Evolutionary conservation across 2,329 filamentous ascomycete genomes (phyloP), one percentile per base, ranked within the genome.

Genomic region (Botrytis galanthina): DNA sequence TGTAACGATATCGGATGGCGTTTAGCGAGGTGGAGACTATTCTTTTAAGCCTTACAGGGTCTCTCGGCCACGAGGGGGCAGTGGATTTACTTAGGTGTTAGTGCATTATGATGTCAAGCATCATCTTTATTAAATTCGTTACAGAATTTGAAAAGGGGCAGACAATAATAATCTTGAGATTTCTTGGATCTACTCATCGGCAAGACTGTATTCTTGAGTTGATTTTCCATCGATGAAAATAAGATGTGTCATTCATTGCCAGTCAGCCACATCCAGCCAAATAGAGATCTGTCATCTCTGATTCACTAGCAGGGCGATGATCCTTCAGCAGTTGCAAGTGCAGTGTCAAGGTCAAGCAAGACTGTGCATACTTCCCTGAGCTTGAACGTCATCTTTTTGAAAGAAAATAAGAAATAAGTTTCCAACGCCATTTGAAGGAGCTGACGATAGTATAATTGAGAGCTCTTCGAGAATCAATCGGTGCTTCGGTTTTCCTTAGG

Each of bases 251-350:
- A 32, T 16, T 16, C 5, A 39, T 26, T n/a, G 29, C 54, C 46
- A 67, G 64, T 35, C 32, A 54, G 46, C 26, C 22, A 67, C 14
- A 29, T 16, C 4, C 14, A 68, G 37, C 64, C 8, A n/a, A 42
- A 57, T 54, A 57, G 64, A 68, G 64, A 68, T 68, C 48, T 68
- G 64, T 68, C 64, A 68, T 68, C 46, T 22, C 46, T 51, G 22
- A 8, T 67, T 67, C 22, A 39, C 63, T 61, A 26, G 32, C 22
- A 39, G 6, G 26, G 12, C 26, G 44, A 66, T 66, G 44, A 39
- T 18, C 48, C 32, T 51, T 22, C 44, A 37, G 46, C 44, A 67
- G 26, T 16, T 48, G 62, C 29, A 66, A 48, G 62, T 61, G 59
- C 35, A 48, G 32, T 1, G 12, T 54, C 51, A n/a, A 54, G 26